These are phyloP conservation scores for Pythium inflatum DNA, from an alignment of 352 stramenopile species.

Conservation along the genomic window DNA sequence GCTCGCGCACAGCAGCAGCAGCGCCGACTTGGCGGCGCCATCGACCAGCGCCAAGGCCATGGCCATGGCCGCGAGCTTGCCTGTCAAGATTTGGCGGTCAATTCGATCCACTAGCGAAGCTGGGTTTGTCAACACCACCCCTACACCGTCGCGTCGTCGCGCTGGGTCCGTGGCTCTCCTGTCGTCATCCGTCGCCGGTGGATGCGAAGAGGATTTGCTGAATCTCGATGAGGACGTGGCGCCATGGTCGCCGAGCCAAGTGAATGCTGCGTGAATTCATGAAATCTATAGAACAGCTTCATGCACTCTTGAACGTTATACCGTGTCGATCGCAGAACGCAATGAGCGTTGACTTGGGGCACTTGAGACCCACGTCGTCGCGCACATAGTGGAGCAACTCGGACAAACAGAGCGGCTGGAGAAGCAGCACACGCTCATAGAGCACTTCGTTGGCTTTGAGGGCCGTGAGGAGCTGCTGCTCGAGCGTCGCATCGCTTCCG, in stretches of 20 bases:
- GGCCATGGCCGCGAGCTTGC: conserved; percentile 27
- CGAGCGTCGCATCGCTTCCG: background rate
- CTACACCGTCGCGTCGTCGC: background rate
- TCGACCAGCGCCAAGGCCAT: conserved; percentile 25
- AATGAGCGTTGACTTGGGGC: conserved; percentile 27
- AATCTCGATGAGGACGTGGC: conserved; percentile 1
- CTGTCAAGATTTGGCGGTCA: conserved; percentile 33
- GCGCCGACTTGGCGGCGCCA: background rate
- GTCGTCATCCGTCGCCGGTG: background rate
- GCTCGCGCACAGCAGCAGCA: background rate
- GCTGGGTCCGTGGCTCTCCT: background rate
- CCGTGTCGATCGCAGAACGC: conserved; percentile 34
- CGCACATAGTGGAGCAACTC: conserved; percentile 25
- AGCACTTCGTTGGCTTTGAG: conserved; percentile 28
- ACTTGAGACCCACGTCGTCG: conserved; percentile 20
- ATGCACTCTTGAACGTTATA: conserved; percentile 34
- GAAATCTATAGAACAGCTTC: no score
- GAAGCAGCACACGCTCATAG: conserved; percentile 33
- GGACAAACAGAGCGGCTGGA: conserved; percentile 30
- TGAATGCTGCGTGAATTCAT: background rate
- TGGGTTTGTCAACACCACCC: no score
- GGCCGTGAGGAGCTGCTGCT: conserved; percentile 25
- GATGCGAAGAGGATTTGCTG: conserved; percentile 25
- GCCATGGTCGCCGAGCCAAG: background rate
- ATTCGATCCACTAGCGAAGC: conserved; percentile 12